Evolutionary conservation across 306 rosid species (phyloP).

Genomic region (Spatholobus suberectus): DNA sequence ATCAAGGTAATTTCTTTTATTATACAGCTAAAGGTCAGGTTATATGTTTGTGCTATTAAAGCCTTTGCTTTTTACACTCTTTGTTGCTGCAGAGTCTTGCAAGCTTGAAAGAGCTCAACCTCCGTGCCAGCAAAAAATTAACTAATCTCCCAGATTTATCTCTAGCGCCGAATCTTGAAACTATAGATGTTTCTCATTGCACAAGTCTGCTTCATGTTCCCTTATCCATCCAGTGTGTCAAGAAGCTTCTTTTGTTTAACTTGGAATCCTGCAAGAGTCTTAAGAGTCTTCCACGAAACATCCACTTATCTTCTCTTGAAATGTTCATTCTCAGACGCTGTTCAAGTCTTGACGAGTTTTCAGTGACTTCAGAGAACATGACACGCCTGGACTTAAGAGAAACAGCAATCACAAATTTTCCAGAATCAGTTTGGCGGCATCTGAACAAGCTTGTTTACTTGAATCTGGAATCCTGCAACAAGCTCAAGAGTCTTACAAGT

Average conservation of each 20-base stretch:
- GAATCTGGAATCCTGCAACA: conserved; percentile 39
- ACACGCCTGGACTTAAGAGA: neutral
- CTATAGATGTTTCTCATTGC: conserved; percentile 6
- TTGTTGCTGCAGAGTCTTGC: conserved; percentile 32
- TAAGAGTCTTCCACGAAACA: conserved; percentile 20
- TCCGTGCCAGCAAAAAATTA: conserved; percentile 29
- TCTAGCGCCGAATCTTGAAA: conserved; percentile 37
- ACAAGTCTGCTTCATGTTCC: conserved; percentile 8
- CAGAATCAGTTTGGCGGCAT: conserved; percentile 26
- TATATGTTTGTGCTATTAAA: neutral
- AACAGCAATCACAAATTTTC: conserved; percentile 8
- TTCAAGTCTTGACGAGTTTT: conserved; percentile 21
- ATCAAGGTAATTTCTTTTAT: conserved; percentile 19
- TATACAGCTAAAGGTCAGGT: neutral
- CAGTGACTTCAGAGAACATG: conserved; percentile 14
- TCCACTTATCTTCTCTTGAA: conserved; percentile 18
- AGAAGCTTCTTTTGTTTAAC: conserved; percentile 21
- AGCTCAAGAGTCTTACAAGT: conserved; percentile 8
- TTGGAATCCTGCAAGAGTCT: conserved; percentile 30
- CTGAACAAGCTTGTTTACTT: conserved; percentile 37
- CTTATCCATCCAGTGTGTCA: conserved; percentile 1
- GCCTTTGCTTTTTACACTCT: neutral
- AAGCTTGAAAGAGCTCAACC: conserved; percentile 32
- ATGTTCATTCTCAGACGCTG: conserved; percentile 29
- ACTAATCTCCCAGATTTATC: conserved; percentile 30